A percentile compares a stretch with the other conserved stretches of the same genome.
Conservation (phyloP, 768 basidiomycete genomes). For the Porpolomopsis calyptriformis region DNA sequence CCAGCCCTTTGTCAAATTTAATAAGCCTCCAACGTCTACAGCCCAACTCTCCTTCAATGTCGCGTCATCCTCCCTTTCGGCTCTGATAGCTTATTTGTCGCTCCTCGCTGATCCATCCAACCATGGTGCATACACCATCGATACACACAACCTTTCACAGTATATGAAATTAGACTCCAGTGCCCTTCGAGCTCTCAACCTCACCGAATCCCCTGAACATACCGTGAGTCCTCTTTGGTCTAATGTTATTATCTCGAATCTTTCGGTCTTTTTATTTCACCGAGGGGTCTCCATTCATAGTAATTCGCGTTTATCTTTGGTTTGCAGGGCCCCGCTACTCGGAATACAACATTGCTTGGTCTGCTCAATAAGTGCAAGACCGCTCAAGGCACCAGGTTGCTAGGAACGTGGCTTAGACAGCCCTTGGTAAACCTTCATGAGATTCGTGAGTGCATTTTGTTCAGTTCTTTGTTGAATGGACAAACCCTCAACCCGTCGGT, state of each 20-base stretch:
- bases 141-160: slow-evolving; percentile 82
- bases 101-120: slow-evolving; percentile 71
- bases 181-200: slow-evolving; percentile 79
- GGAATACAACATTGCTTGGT: slow-evolving; percentile 82
- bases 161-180: slow-evolving; percentile 97
- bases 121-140: slow-evolving; percentile 68
- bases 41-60: slow-evolving; percentile 68
- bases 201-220: slow-evolving; percentile 64
- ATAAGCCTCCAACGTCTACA: slow-evolving; percentile 20
- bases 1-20: neutral
- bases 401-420: slow-evolving; percentile 92
- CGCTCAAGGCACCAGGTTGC: slow-evolving; percentile 77
- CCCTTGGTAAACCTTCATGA: slow-evolving; percentile 90
- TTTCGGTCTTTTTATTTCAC: neutral
- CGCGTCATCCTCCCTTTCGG: slow-evolving; percentile 73
- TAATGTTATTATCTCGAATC: neutral
- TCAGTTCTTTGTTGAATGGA: too few relatives aligned
- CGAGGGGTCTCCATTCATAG: too few relatives aligned
- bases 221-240: slow-evolving; percentile 22
- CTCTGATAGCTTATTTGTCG: slow-evolving; percentile 71
- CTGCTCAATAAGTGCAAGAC: slow-evolving; percentile 95
- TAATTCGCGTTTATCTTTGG: neutral
- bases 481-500: too few relatives aligned
- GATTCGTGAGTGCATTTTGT: slow-evolving; percentile 59
- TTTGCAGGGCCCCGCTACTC: slow-evolving; percentile 46